Base-by-base conservation (phyloP, 495 filamentous ascomycete species). In the Penicillium paxilli region DNA sequence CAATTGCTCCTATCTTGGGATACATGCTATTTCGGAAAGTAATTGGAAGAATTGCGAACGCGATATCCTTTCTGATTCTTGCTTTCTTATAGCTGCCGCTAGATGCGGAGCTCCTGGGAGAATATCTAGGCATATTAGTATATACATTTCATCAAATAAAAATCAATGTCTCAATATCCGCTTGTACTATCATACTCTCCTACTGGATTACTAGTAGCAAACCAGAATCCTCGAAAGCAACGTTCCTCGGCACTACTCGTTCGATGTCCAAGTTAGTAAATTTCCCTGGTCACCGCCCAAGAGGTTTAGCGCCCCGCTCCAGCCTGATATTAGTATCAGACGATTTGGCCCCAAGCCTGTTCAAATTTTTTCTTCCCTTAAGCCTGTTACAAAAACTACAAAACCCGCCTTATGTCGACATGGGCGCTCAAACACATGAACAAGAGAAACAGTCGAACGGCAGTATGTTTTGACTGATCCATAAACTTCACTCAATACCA, bases 341-440 rank as follows among this genome's bases (percentile, higher is more conserved):
- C n/a, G n/a, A n/a, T n/a, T n/a, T n/a, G n/a, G n/a, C n/a, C n/a
- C n/a, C n/a, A n/a, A n/a, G n/a, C n/a, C 26, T 5, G 8, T n/a
- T 17, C 5, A 6, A 5, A 44, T 22, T 3, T 23, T 46, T 46
- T 46, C 23, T 17, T 14, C 12, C 10, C 7, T 28, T 26, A 8
- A 9, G 5, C 3, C 23, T 21, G 16, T 17, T 19, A 6, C 28
- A 25, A 9, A 2, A 0, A 47, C 17, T 35, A 44, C 20, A 57
- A 21, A 38, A 32, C 22, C 28, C 28, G 33, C 52, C 59, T 58
- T 19, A 68, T 68, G 55, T 67, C 32, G 57, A 59, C 26, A 69
- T 69, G 66, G 66, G 66, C 44, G 63, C 66, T 6, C 65, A 66
- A 41, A 61, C 66, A 48, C 51, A 45, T 40, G 66, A 69, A 40